Conservation (phyloP, 495 filamentous ascomycete genomes). For the Chaetomium fimeti region DNA sequence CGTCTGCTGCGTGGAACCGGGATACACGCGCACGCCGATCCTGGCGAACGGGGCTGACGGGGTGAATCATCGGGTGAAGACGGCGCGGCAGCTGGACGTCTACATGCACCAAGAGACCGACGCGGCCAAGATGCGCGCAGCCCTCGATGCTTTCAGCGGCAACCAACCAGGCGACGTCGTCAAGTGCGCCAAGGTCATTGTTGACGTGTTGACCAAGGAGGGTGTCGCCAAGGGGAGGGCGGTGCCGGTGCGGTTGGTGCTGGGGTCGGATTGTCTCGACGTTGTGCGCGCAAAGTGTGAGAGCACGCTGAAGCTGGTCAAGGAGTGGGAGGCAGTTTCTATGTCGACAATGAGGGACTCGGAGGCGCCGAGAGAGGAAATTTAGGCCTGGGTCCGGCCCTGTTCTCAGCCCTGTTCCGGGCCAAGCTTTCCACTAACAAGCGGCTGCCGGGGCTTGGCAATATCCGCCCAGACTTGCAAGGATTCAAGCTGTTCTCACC, state of each 20-base stretch:
- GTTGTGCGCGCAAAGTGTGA: slow-evolving; percentile 36
- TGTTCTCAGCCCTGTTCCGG: no score
- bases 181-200: slow-evolving; percentile 46
- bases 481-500: no score
- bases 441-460: no score
- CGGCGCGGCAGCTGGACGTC: slow-evolving; percentile 33
- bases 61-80: slow-evolving; percentile 31
- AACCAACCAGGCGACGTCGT: slow-evolving; percentile 47
- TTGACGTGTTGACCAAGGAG: slow-evolving; percentile 46
- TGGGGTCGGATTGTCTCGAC: slow-evolving; percentile 37
- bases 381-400: not conserved
- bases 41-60: slow-evolving; percentile 22
- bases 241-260: slow-evolving; percentile 36
- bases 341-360: slow-evolving; percentile 8
- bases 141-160: slow-evolving; percentile 30
- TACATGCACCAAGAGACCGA: slow-evolving; percentile 30
- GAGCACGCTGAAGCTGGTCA: slow-evolving; percentile 34
- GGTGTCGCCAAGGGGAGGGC: slow-evolving; percentile 39
- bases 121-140: slow-evolving; percentile 25
- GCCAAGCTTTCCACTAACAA: no score
- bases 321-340: slow-evolving; percentile 40
- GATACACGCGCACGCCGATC: slow-evolving; percentile 44
- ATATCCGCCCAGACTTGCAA: no score
- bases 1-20: slow-evolving; percentile 50
- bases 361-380: slow-evolving; percentile 9